Conservation (phyloP, 768 basidiomycete species). For the Panaeolus cyanescens region DNA sequence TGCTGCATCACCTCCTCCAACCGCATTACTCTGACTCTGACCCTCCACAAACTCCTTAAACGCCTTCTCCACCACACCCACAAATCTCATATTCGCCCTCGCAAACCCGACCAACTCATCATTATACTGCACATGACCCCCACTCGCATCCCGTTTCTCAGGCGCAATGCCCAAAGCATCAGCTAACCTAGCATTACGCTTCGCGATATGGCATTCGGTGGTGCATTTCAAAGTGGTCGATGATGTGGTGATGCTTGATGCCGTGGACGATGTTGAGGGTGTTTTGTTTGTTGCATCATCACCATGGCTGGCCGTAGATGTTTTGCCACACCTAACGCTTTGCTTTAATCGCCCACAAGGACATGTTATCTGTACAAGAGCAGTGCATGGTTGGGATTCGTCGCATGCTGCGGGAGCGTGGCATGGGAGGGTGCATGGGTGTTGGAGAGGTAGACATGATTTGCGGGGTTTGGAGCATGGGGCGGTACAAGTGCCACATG, state of each 20-base stretch:
- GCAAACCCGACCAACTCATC: constrained; percentile 67
- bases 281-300: background rate
- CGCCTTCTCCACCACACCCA: constrained; percentile 73
- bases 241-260: constrained; percentile 36
- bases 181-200: constrained; percentile 86
- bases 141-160: constrained; percentile 41
- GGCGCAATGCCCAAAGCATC: constrained; percentile 87
- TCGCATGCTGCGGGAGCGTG: constrained; percentile 89
- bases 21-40: constrained; percentile 6
- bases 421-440: constrained; percentile 78
- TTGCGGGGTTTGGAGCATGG: constrained; percentile 87
- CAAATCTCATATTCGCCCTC: constrained; percentile 63
- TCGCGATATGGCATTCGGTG: constrained; percentile 80
- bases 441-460: constrained; percentile 71
- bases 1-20: background rate
- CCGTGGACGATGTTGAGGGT: background rate
- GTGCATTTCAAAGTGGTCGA: constrained; percentile 61
- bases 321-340: constrained; percentile 70
- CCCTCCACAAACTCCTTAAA: constrained; percentile 58
- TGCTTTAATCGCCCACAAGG: constrained; percentile 84
- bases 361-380: constrained; percentile 70
- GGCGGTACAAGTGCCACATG: constrained; percentile 78
- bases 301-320: constrained; percentile 32
- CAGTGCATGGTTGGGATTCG: constrained; percentile 76
- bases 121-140: constrained; percentile 39